A percentile compares a stretch with the other conserved stretches of the same genome.
Conservation (phyloP, 169 alveolate genomes). For the Cryptosporidium bovis region DNA sequence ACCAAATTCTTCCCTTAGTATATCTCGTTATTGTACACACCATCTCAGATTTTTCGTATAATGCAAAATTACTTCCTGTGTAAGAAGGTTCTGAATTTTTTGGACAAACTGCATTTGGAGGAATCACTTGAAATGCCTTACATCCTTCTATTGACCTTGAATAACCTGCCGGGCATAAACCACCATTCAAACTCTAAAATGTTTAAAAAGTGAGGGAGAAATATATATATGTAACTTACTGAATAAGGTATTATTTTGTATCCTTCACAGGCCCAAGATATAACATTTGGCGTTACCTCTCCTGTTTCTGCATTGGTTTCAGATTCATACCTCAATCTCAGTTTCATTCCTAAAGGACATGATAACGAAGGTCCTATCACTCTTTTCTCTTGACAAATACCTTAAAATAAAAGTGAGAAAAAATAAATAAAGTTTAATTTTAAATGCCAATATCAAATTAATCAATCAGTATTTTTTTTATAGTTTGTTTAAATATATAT, state of each 20-base stretch:
- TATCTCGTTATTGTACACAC: slow-evolving; percentile 18
- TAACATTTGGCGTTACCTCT: slow-evolving; percentile 44
- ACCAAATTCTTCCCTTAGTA: slow-evolving; percentile 64
- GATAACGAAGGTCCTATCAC: slow-evolving; percentile 57
- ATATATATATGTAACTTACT: slow-evolving; percentile 34
- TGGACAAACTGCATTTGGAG: slow-evolving; percentile 66
- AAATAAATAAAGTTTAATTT: neutral
- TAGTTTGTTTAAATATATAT: neutral
- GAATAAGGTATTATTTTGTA: slow-evolving; percentile 58
- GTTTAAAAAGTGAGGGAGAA: too few species aligned
- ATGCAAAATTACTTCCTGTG: slow-evolving; percentile 36
- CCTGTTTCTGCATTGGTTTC: slow-evolving; percentile 67
- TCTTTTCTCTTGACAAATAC: slow-evolving; percentile 59
- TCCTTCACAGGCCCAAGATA: slow-evolving; percentile 74
- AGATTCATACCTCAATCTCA: slow-evolving; percentile 52
- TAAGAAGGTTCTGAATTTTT: slow-evolving; percentile 33
- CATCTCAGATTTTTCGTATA: slow-evolving; percentile 25
- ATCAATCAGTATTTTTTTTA: neutral
- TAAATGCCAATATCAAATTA: too few species aligned
- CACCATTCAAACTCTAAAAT: slow-evolving; percentile 42
- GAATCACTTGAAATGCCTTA: slow-evolving; percentile 63
- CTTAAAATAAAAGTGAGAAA: neutral
- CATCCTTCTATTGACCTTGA: slow-evolving; percentile 62
- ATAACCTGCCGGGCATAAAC: slow-evolving; percentile 71
- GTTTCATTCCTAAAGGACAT: slow-evolving; percentile 63